These are phyloP conservation scores for Acrodontium crateriforme DNA, from an alignment of 2,329 filamentous ascomycete genomes.

Conservation along the genomic window DNA sequence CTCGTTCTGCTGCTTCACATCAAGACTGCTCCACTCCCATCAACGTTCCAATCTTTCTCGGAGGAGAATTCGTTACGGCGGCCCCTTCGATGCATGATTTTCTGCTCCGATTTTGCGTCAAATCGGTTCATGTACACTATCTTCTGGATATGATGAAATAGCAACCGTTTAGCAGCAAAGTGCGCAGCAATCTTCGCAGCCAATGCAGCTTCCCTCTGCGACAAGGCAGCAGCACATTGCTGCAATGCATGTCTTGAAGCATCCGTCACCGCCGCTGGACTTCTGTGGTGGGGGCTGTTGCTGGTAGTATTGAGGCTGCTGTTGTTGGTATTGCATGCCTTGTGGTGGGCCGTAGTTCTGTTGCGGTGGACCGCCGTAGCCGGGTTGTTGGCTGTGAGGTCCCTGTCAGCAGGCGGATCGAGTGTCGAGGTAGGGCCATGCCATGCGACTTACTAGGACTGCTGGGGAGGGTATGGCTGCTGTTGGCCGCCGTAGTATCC, in stretches of 20 bases:
- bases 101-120: too few relatives aligned
- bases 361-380: constrained; percentile 18
- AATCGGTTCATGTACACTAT: too few relatives aligned
- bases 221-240: constrained; percentile 50
- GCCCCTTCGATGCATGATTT: too few relatives aligned
- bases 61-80: too few relatives aligned
- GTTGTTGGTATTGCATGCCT: constrained; percentile 7
- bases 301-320: constrained; percentile 18
- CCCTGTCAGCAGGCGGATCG: too few relatives aligned
- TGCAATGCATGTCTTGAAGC: constrained; percentile 39
- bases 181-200: constrained; percentile 48
- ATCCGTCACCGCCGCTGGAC: constrained; percentile 33
- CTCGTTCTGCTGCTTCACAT: too few relatives aligned
- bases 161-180: constrained; percentile 23
- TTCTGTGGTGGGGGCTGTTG: constrained; percentile 13
- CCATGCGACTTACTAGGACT: constrained; percentile 18
- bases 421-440: neutral
- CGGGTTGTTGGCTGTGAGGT: constrained; percentile 1
- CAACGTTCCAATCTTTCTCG: too few relatives aligned
- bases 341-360: constrained; percentile 18
- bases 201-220: constrained; percentile 50
- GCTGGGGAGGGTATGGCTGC: constrained; percentile 25
- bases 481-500: constrained; percentile 24
- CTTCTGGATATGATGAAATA: too few relatives aligned
- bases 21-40: too few relatives aligned